Conservation (phyloP, 2,329 filamentous ascomycete genomes). For the Dichotomopilus funicola region DNA sequence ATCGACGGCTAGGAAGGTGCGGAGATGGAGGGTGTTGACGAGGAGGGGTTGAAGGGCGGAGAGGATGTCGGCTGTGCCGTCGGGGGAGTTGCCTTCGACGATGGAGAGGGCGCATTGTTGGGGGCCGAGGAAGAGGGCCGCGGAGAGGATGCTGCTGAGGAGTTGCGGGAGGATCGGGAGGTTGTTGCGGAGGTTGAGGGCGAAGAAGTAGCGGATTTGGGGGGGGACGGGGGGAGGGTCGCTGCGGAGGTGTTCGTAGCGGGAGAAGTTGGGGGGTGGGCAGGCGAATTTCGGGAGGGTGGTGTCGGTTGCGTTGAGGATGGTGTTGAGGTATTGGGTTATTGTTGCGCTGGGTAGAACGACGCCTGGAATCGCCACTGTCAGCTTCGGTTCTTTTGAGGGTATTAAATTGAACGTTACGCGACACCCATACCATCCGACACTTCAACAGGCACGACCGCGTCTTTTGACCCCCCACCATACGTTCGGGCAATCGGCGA, state of each 20-base stretch:
- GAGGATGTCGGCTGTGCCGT: conserved; percentile 48
- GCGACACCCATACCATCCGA: too few species aligned
- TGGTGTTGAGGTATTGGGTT: too few species aligned
- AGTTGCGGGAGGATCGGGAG: conserved; percentile 41
- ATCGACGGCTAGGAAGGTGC: conserved; percentile 35
- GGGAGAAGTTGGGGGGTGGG: neutral
- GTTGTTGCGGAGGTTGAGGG: conserved; percentile 44
- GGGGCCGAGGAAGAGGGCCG: conserved; percentile 43
- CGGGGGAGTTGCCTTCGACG: conserved; percentile 50
- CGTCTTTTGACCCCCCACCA: too few species aligned
- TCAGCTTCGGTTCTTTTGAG: too few species aligned
- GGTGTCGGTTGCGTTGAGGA: neutral
- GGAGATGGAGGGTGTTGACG: conserved; percentile 24
- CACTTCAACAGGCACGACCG: too few species aligned
- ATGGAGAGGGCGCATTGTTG: conserved; percentile 46
- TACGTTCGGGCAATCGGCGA: too few species aligned
- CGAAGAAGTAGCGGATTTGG: conserved; percentile 40
- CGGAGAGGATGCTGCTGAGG: conserved; percentile 45
- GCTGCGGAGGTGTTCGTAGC: conserved; percentile 12
- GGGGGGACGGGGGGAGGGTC: too few species aligned
- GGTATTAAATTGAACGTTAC: too few species aligned
- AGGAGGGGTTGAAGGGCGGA: conserved; percentile 35
- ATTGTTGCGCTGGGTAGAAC: too few species aligned
- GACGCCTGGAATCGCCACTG: too few species aligned
- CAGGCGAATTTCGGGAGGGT: neutral